Evolutionary conservation across 2,329 filamentous ascomycete genomes (phyloP).

Genomic region (Zalaria obscura): DNA sequence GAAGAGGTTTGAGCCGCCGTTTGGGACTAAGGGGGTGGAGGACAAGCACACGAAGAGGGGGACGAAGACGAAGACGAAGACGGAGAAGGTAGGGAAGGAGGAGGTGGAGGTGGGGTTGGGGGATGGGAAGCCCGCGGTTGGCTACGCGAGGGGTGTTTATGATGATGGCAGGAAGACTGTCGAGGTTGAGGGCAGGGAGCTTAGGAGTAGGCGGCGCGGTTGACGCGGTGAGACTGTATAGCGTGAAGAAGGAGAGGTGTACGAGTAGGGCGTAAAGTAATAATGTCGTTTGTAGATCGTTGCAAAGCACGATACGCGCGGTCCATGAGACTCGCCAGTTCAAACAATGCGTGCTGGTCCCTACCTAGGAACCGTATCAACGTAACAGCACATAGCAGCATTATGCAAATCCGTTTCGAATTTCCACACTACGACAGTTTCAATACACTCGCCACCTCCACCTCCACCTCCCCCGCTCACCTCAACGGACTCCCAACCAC

Average conservation of each 20-base stretch:
- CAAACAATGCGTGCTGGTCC: too few species aligned
- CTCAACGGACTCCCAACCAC: slow-evolving; percentile 20
- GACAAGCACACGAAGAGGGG: slow-evolving; percentile 10
- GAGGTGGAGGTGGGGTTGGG: slow-evolving; percentile 4
- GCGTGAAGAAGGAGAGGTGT: too few species aligned
- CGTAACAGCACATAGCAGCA: too few species aligned
- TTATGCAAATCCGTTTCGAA: too few species aligned
- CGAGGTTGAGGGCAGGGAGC: slow-evolving; percentile 9
- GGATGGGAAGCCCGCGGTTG: slow-evolving; percentile 10
- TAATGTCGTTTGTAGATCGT: too few species aligned
- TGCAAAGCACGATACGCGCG: too few species aligned
- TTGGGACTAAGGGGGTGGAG: slow-evolving; percentile 25
- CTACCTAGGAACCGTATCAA: too few species aligned
- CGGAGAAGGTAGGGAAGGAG: slow-evolving; percentile 8
- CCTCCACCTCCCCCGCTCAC: slow-evolving; percentile 2
- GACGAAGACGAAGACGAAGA: slow-evolving; percentile 9
- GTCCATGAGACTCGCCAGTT: too few species aligned
- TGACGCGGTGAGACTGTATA: background rate
- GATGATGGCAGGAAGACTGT: slow-evolving; percentile 12
- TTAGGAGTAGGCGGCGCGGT: slow-evolving; percentile 4
- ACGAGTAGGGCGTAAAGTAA: too few species aligned
- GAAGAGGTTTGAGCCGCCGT: slow-evolving; percentile 55
- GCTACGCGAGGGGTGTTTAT: slow-evolving; percentile 10
- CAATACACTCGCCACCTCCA: too few species aligned
- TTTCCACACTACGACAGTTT: too few species aligned